Evolutionary conservation across 495 filamentous ascomycete genomes (phyloP), one percentile per base, ranked within the genome.

Genomic region (Podospora appendiculata): DNA sequence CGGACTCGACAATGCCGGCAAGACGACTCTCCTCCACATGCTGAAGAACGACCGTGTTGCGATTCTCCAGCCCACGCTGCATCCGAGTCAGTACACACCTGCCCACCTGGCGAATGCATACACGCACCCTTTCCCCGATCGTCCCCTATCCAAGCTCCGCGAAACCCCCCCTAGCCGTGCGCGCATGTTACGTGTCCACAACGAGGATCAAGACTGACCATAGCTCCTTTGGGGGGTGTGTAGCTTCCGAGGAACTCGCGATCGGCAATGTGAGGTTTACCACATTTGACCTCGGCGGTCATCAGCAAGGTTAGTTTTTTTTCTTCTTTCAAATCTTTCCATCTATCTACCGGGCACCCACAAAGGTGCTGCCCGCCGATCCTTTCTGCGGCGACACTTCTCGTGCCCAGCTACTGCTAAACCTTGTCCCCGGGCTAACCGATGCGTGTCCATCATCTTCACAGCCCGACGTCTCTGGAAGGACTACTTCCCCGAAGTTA

Each of bases 401-500:
- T n/a, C n/a, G n/a, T n/a, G n/a, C n/a, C n/a, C n/a, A n/a, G n/a
- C n/a, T n/a, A n/a, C 25, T 25, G 5, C 25, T 25, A 25, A 5
- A 25, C 25, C 25, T 2, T 25, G 25, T 5, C 25, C 25, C n/a
- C n/a, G n/a, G 25, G 25, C 25, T 25, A 25, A 25, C 25, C 25
- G 2, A 25, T 25, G 5, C 25, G 25, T 25, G 25, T 25, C 2
- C n/a, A n/a, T n/a, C n/a, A n/a, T n/a, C n/a, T 41, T 11, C 7
- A 39, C 59, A 93, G 93, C 92, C 50, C 91, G 94, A 46, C 90
- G 94, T 61, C 82, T 97, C 55, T 98, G 93, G 91, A 91, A 91
- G 63, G 93, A 98, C 66, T 94, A 94, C 71, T 95, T 97, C 85
- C 94, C 93, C 67, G 93, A 98, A 79, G 93, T 97, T 45, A 90